These are phyloP conservation scores for Colletotrichum australisinense DNA, from an alignment of 2,329 filamentous ascomycete genomes.

Conservation along the genomic window DNA sequence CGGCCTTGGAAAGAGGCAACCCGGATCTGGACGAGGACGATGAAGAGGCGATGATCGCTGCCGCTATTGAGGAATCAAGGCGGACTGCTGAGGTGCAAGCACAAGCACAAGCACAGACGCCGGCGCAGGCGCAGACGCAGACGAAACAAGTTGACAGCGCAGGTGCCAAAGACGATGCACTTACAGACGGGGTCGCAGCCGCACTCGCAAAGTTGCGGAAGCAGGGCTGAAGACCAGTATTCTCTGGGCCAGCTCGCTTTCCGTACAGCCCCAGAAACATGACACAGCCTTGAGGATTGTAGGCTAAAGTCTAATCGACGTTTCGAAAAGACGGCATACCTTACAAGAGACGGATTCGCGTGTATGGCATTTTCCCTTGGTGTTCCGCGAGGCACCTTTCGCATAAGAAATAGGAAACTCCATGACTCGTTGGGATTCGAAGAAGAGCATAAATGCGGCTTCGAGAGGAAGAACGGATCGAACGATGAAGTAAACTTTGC, in stretches of 20 bases:
- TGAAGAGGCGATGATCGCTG: constrained; percentile 61
- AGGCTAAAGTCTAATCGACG: constrained; percentile 14
- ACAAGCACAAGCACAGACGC: constrained; percentile 37
- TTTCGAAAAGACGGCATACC: not conserved
- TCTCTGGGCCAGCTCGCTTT: not conserved
- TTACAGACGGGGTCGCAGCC: constrained; percentile 69
- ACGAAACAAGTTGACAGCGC: constrained; percentile 35
- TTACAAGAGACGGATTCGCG: not conserved
- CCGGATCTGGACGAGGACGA: constrained; percentile 56
- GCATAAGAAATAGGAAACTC: not conserved
- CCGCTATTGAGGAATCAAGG: constrained; percentile 59
- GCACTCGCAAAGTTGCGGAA: constrained; percentile 70
- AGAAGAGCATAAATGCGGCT: not conserved
- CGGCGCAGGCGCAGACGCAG: constrained; percentile 29
- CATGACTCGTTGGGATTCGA: not conserved
- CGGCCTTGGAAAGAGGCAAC: constrained; percentile 52
- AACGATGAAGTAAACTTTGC: not conserved
- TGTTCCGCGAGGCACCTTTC: not conserved
- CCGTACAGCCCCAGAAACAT: not conserved
- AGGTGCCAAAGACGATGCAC: constrained; percentile 50
- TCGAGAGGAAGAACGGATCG: not conserved
- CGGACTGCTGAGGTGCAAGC: constrained; percentile 45
- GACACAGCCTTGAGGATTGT: constrained; percentile 1
- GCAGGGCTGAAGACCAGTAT: constrained; percentile 43
- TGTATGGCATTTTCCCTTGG: not conserved